Evolutionary conservation across 495 filamentous ascomycete genomes (phyloP), one percentile per base, ranked within the genome.

Genomic region (Trichoderma asperelloides): DNA sequence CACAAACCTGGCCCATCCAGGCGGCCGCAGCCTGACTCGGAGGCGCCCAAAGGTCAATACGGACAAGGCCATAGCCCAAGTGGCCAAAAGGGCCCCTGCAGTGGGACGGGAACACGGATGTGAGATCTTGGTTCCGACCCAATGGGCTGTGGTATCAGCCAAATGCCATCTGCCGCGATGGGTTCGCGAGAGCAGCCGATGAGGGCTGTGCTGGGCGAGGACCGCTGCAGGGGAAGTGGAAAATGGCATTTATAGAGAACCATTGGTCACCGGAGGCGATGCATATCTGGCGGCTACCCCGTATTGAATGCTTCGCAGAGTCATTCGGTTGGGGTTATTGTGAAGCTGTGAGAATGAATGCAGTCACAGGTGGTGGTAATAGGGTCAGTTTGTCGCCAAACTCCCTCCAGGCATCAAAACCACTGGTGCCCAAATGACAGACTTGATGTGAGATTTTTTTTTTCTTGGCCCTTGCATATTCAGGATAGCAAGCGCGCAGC

Each of bases 51-150:
- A 55, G n/a, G n/a, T 16, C 6, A n/a, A 21, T 55, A n/a, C 4
- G 49, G n/a, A 6, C 49, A 55, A 23, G 49, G 49, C 33, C 49
- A 25, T n/a, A 55, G 49, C 49, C 49, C 49, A 5, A 45, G 41
- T 21, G 49, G n/a, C 16, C 21, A 21, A 45, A 18, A 11, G 16
- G 49, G 3, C 49, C 11, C n/a, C 8, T 55, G 49, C 49, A 55
- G 49, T 55, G 49, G 49, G 49, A 55, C 49, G 49, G 49, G 21
- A 55, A 23, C 49, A 55, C 49, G 49, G 49, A 25, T 55, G 49
- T 55, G 16, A 55, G 49, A 55, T 55, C 49, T n/a, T 25, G 49
- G 41, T 3, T 25, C 49, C 49, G 49, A n/a, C 49, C 49, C 49
- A 55, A 55, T 55, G 49, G 43, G 43, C 43, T 15, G 43, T 13